Base-by-base conservation (phyloP, 2,329 filamentous ascomycete species). In the Calonectria henricotiae region DNA sequence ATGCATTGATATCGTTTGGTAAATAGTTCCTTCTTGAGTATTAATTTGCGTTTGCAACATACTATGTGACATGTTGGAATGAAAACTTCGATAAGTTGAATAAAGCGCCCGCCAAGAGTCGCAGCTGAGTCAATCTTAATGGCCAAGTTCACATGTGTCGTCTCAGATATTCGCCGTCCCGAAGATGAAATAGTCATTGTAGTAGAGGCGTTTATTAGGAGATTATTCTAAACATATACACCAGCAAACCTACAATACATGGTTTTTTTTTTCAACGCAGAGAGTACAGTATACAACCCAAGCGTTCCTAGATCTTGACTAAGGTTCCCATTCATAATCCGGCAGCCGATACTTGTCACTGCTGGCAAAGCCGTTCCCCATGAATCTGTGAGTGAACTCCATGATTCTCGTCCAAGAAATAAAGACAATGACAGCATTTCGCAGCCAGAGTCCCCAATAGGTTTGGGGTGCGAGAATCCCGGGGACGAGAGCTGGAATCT, bases 381-480 rank as follows among this genome's bases (percentile, higher is more conserved):
- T 80, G 4, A 62, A 70, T 4, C n/a, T 51, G 20, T 74, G 74
- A 1, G 39, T 47, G 80, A 79, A 17, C 76, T 77, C 51, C 78
- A 73, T 30, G 27, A 85, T 69, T 2, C 79, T 75, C 1, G 74
- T 80, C 82, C 83, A 84, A 35, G 78, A 75, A 15, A 86, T 68
- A 6, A 86, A 76, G 4, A 78, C 76, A 62, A 88, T 83, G 0
- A 85, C 68, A 1, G 68, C 68, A 58, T 88, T 86, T 30, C 86
- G 78, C 27, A 87, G 2, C 83, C 84, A 83, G 20, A 87, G 77
- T 0, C 83, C 85, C 83, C 82, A 85, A 7, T 75, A 77, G 8
- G 83, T 85, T 75, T 86, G 83, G n/a, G 85, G 85, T 8, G 81
- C 83, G 25, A 87, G 41, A 30, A 86, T 67, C 1, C 70, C 70